Percentiles rank a stretch among this genome's conserved stretches.
Conservation (phyloP, 2,329 filamentous ascomycete genomes). For the Fusarium sp. region DNA sequence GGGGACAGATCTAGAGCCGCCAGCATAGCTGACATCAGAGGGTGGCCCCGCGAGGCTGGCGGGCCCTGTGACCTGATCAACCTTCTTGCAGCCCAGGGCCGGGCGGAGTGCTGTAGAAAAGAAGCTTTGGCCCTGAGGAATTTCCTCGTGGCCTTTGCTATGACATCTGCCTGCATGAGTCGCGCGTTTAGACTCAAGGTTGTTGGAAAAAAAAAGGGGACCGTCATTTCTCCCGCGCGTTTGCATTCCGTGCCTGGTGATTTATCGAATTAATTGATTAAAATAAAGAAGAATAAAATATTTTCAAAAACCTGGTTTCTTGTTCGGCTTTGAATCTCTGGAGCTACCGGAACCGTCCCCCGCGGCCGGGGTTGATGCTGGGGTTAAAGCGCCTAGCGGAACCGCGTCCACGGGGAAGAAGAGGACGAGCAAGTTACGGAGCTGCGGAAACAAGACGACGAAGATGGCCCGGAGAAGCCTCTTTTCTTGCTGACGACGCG, state of each 20-base stretch:
- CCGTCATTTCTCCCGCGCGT: neutral
- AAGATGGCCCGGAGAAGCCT: neutral
- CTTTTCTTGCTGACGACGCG: neutral
- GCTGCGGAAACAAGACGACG: neutral
- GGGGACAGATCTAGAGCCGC: conserved; percentile 33
- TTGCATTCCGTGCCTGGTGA: conserved; percentile 15
- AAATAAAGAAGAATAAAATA: conserved; percentile 9
- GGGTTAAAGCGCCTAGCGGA: conserved; percentile 16
- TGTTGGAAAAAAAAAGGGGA: neutral
- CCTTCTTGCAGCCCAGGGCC: conserved; percentile 12
- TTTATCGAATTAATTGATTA: neutral
- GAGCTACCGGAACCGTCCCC: conserved; percentile 12
- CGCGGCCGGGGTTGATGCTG: conserved; percentile 10
- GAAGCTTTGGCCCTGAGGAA: conserved; percentile 27
- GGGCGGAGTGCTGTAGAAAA: neutral
- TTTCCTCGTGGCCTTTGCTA: conserved; percentile 25
- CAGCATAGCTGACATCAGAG: conserved; percentile 34
- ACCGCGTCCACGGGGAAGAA: conserved; percentile 2
- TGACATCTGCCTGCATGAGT: conserved; percentile 34
- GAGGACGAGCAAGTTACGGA: conserved; percentile 23
- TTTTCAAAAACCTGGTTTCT: conserved; percentile 1
- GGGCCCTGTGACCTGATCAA: conserved; percentile 33
- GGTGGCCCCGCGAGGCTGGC: conserved; percentile 14
- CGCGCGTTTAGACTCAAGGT: conserved; percentile 17
- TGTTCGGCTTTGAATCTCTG: conserved; percentile 9